These are phyloP conservation scores for Aspergillus flavus DNA, from an alignment of 2,329 filamentous ascomycete genomes.

Conservation along the genomic window DNA sequence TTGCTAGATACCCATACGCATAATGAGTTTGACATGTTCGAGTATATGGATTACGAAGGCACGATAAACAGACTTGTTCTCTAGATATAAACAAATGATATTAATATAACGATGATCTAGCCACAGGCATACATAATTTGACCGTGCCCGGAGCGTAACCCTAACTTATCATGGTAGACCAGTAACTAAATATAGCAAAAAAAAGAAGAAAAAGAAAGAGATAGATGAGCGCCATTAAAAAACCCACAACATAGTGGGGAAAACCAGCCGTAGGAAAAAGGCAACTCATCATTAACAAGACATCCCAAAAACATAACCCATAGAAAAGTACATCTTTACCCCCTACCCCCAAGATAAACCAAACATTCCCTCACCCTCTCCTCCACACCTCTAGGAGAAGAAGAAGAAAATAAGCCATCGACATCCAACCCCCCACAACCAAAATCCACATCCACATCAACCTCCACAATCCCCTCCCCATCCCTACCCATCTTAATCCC, in stretches of 20 bases:
- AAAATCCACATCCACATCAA: not conserved
- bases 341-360: not conserved
- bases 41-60: slow-evolving; percentile 2
- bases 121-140: not conserved
- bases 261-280: not conserved
- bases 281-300: not conserved
- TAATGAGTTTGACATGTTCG: slow-evolving; percentile 3
- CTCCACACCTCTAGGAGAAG: not conserved
- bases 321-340: not conserved
- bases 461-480: not conserved
- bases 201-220: not conserved
- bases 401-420: not conserved
- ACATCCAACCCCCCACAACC: not conserved
- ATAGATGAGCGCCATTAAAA: not conserved
- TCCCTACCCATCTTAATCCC: not conserved
- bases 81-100: not conserved
- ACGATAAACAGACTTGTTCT: not conserved
- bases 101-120: not conserved
- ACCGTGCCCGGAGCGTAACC: not conserved
- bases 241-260: not conserved
- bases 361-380: not conserved
- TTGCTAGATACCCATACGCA: slow-evolving; percentile 5
- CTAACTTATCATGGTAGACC: not conserved
- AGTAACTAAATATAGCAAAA: not conserved
- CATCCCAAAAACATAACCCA: too few relatives aligned